Base-by-base conservation (phyloP, 2,329 filamentous ascomycete genomes). In the Microdochium nivale region DNA sequence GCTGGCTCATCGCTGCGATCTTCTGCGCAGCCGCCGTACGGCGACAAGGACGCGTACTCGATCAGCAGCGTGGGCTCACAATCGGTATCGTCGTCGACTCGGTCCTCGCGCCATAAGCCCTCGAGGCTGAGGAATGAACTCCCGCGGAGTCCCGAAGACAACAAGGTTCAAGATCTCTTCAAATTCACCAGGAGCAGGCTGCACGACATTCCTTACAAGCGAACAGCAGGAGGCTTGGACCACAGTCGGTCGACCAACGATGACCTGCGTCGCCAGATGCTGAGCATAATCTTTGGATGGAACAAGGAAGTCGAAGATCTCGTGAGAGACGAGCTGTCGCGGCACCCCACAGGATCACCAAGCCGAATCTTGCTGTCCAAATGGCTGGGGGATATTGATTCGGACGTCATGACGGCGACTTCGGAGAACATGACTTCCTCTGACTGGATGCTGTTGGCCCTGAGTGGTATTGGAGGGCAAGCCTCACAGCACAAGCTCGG, bases 261-360 rank as follows among this genome's bases (percentile, higher is more conserved):
- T 59, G 86, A 95, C 58, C 77, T 96, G 46, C 84, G 92, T 48
- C 80, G 79, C 47, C 91, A 96, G 67, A 96, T 99, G 91, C 78
- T 99, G 3, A 88, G 80, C 58, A 87, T 91, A 5, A 90, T 99
- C 2, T 99, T 99, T 67, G 94, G 94, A 2, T 99, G 94, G 91
- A 85, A 92, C 50, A 84, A 85, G 51, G 89, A 95, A 59, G 84
- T 92, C 40, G 80, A 90, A 47, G 84, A 85, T 46, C 70, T 99
- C 48, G 82, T 99, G 51, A 80, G 84, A 10, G 91, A 97, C 65
- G 94, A 99, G 67, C 76, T 95, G 72, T 79, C 76, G 54, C 80
- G 86, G 21, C 89, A 96, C 62, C 76, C 82, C 1, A 68, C 77
- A 2, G 86, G 88, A 7, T 92, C 90, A 4, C 80, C 88, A 2